Conservation (phyloP, 1,284 basidiomycete species). For the Fistulina hepatica region DNA sequence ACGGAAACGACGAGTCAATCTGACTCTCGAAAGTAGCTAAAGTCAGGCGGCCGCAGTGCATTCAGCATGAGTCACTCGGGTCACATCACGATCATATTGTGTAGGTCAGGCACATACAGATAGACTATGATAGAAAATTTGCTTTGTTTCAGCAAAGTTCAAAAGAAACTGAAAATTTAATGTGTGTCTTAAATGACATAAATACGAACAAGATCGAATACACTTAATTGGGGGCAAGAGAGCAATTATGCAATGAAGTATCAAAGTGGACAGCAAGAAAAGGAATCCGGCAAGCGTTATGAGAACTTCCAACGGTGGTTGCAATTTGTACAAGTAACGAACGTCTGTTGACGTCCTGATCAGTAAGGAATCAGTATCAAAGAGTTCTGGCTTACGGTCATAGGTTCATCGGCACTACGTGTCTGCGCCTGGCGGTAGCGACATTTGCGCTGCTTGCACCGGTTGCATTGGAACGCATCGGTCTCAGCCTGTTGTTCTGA, state of each 20-base stretch:
- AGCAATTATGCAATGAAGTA: background rate
- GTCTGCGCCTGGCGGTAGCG: constrained; percentile 94
- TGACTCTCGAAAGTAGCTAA: too few relatives aligned
- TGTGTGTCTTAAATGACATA: too few relatives aligned
- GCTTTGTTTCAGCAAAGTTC: too few relatives aligned
- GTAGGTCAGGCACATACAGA: too few relatives aligned
- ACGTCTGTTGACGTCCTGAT: constrained; percentile 2
- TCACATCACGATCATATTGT: too few relatives aligned
- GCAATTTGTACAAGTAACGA: constrained; percentile 14
- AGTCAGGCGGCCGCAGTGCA: too few relatives aligned
- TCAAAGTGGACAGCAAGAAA: background rate
- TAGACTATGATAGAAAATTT: too few relatives aligned
- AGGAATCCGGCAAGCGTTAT: constrained; percentile 2
- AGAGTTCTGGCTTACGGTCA: constrained; percentile 49
- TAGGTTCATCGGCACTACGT: constrained; percentile 90
- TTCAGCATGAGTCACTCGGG: too few relatives aligned
- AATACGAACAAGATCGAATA: too few relatives aligned
- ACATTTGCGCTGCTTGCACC: constrained; percentile 89
- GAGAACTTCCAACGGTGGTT: constrained; percentile 18
- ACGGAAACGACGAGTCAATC: too few relatives aligned
- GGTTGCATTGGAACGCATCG: constrained; percentile 93
- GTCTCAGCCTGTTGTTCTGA: constrained; percentile 90
- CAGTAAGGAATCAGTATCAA: constrained; percentile 10
- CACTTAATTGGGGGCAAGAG: too few relatives aligned
- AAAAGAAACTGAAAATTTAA: too few relatives aligned